phyloP scores from a whole-genome alignment of 768 basidiomycete species.

The Boletus rubroflammeus region DNA sequence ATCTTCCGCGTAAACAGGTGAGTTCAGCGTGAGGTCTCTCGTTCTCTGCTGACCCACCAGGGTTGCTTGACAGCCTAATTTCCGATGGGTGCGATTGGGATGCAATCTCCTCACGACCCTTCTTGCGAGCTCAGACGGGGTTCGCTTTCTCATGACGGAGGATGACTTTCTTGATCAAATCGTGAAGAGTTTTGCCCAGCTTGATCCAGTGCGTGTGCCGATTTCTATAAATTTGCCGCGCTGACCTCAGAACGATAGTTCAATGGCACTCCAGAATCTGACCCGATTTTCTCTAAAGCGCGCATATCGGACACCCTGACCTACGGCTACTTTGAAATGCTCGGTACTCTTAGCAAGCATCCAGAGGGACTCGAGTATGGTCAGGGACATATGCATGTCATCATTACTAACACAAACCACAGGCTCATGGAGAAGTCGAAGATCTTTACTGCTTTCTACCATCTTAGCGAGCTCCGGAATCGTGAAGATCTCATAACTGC shows the following conservation, averaged over 20 bases:
- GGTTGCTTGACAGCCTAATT: conserved; percentile 51
- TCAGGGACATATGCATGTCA: conserved; percentile 5
- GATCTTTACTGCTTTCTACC: conserved; percentile 95
- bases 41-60: neutral
- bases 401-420: neutral
- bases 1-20: conserved; percentile 69
- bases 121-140: conserved; percentile 77
- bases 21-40: neutral
- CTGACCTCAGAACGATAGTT: conserved; percentile 43
- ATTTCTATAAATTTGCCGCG: neutral
- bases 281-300: conserved; percentile 81
- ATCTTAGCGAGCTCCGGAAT: conserved; percentile 84
- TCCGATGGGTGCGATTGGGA: conserved; percentile 84
- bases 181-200: conserved; percentile 81
- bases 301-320: conserved; percentile 80
- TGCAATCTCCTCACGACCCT: conserved; percentile 80
- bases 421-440: conserved; percentile 90
- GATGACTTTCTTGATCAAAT: conserved; percentile 85
- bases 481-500: conserved; percentile 90
- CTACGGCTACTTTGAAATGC: conserved; percentile 92
- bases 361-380: conserved; percentile 89
- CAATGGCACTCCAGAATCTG: conserved; percentile 66
- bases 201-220: conserved; percentile 72
- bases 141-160: conserved; percentile 74
- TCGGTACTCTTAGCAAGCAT: conserved; percentile 85